Conservation (phyloP, 164 flowering plant species). For the Chloranthus sessilifolius region DNA sequence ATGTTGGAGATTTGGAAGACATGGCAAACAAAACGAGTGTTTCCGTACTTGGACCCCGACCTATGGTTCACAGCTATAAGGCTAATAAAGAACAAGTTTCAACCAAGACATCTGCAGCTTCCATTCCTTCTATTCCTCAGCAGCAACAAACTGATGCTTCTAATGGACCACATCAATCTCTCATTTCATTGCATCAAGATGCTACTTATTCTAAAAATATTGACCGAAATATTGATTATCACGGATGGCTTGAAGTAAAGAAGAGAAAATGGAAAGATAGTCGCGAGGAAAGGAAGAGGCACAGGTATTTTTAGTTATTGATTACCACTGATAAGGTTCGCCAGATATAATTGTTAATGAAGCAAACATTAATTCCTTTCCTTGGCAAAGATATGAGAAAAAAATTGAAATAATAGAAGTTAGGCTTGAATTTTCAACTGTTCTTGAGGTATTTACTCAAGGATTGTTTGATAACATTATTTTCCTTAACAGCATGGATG, state of each 20-base stretch:
- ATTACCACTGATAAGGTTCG: too few species aligned
- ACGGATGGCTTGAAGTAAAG: slow-evolving; percentile 83
- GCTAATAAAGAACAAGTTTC: slow-evolving; percentile 27
- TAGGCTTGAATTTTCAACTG: too few species aligned
- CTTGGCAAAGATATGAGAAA: too few species aligned
- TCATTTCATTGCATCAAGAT: slow-evolving; percentile 17
- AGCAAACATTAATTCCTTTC: too few species aligned
- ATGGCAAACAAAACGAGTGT: slow-evolving; percentile 30
- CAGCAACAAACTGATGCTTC: slow-evolving; percentile 20
- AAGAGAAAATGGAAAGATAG: slow-evolving; percentile 88
- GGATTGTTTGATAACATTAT: not conserved
- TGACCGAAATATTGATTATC: slow-evolving; percentile 79
- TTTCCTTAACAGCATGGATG: slow-evolving; percentile 7
- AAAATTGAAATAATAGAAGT: too few species aligned
- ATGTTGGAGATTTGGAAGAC: slow-evolving; percentile 73
- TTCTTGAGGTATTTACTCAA: too few species aligned
- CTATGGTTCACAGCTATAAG: slow-evolving; percentile 62
- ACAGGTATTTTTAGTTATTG: too few species aligned
- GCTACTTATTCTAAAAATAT: slow-evolving; percentile 25
- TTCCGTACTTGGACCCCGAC: slow-evolving; percentile 45
- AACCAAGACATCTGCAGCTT: slow-evolving; percentile 10
- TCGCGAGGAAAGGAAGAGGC: slow-evolving; percentile 71
- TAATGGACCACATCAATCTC: slow-evolving; percentile 7
- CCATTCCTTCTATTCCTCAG: slow-evolving; percentile 4
- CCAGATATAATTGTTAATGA: too few species aligned